Base-by-base conservation (phyloP, 2,329 filamentous ascomycete species). In the Aspergillus sp. region DNA sequence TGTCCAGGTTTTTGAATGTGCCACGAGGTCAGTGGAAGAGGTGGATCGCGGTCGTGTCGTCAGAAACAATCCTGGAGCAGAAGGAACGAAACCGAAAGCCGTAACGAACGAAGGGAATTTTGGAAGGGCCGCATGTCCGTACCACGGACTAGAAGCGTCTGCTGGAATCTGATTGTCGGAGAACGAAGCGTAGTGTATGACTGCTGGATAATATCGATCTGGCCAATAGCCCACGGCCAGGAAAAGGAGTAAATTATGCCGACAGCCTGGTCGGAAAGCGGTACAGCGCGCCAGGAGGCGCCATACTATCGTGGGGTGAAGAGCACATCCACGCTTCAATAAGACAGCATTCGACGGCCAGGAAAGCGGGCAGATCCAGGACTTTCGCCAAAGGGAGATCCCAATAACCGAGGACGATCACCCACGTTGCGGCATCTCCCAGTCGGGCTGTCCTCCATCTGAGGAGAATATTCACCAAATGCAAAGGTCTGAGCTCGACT, bases 401-500 rank as follows among this genome's bases (percentile, higher is more conserved):
- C 68, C 38, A 73, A 58, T 34, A 65, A 61, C 20, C 63, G 61
- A 42, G 52, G 63, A 20, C 64, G 67, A 47, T 74, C 68, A 45
- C 61, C 57, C 23, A 55, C 60, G 52, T 69, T 69, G 25, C 75
- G 72, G 60, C 70, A 72, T 53, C 73, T 71, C 40, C 77, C 78
- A 23, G 83, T 86, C 13, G 84, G 84, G 60, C 83, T 86, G 61
- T 86, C 83, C 60, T 86, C 82, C 76, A 85, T 82, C 31, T 69
- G 64, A 68, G 79, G 72, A 61, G 80, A 71, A 56, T 87, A 83
- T 69, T 94, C 84, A 43, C 93, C 94, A 74, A 97, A 97, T 23
- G 94, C 93, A 77, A 94, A 99, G 1, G 94, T 99, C 73, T 94
- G 89, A 29, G 94, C 91, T 58, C 94, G 85, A 70, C 85, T 84